Percentiles rank a stretch among this genome's conserved stretches.
These are phyloP conservation scores for Elsinoe fawcettii DNA, from an alignment of 2,329 filamentous ascomycete genomes.

Conservation along the genomic window DNA sequence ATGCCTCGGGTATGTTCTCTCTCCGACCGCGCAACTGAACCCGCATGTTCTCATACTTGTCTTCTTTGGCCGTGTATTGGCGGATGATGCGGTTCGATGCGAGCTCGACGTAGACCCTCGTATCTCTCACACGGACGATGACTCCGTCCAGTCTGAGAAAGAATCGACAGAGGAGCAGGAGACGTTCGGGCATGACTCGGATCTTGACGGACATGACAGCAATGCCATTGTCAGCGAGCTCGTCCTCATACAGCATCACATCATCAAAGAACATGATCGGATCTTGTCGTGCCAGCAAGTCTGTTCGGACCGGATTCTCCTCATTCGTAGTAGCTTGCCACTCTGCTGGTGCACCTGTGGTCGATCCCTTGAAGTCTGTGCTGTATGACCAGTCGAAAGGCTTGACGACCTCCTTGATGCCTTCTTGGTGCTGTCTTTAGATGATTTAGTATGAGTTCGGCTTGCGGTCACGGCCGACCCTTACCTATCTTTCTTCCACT, in stretches of 20 bases:
- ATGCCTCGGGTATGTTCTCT: conserved; percentile 66
- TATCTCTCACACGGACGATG: conserved; percentile 78
- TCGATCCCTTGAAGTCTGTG: conserved; percentile 73
- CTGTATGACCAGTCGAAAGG: conserved; percentile 98
- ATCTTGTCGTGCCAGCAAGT: conserved; percentile 78
- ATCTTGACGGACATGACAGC: conserved; percentile 85
- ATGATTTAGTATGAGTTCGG: not conserved
- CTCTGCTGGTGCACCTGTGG: conserved; percentile 27
- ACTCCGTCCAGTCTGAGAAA: conserved; percentile 94
- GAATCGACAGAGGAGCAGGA: conserved; percentile 76
- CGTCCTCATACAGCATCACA: conserved; percentile 92
- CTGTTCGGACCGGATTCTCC: conserved; percentile 64
- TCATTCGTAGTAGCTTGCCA: conserved; percentile 28
- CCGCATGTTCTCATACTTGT: conserved; percentile 67
- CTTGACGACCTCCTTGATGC: conserved; percentile 88
- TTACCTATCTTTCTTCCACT: conserved; percentile 68
- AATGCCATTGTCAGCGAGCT: conserved; percentile 95
- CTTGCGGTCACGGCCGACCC: conserved; percentile 34
- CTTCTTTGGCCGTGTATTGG: conserved; percentile 86
- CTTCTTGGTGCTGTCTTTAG: conserved; percentile 58
- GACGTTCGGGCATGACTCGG: conserved; percentile 80
- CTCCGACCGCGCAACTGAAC: conserved; percentile 48
- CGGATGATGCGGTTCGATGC: conserved; percentile 67
- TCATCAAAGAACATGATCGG: conserved; percentile 97
- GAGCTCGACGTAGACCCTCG: conserved; percentile 87